Evolutionary conservation across 164 flowering plant genomes (phyloP).

Genomic region (Santalum album): DNA sequence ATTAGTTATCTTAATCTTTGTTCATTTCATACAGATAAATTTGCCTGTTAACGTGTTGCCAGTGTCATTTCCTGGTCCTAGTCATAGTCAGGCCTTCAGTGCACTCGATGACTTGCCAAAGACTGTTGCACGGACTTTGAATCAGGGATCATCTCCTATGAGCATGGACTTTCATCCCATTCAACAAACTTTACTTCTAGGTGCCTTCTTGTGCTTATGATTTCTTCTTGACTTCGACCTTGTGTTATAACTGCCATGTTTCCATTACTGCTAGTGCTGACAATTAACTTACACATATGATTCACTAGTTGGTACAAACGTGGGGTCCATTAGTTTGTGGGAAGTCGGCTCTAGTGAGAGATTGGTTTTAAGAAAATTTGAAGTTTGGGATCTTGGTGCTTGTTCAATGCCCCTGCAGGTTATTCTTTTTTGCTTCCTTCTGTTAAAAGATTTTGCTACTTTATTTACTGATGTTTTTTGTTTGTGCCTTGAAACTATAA

Average conservation of each 20-base stretch:
- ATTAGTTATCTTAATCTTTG: too few relatives aligned
- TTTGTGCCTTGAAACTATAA: not conserved
- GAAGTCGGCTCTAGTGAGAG: slow-evolving; percentile 63
- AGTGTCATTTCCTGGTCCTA: slow-evolving; percentile 51
- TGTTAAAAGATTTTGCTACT: not conserved
- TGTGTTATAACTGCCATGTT: not conserved
- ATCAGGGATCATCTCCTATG: slow-evolving; percentile 68
- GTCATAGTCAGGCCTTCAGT: slow-evolving; percentile 41
- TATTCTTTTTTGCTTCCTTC: too few relatives aligned
- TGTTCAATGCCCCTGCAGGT: slow-evolving; percentile 72
- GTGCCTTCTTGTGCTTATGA: slow-evolving; percentile 22
- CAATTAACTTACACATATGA: slow-evolving; percentile 8
- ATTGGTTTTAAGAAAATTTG: slow-evolving; percentile 48
- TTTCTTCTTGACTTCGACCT: not conserved
- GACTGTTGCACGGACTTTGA: slow-evolving; percentile 45
- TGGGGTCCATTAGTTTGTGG: slow-evolving; percentile 75
- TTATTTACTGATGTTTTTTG: not conserved
- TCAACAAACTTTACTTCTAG: slow-evolving; percentile 68
- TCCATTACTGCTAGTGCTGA: not conserved
- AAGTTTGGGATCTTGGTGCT: slow-evolving; percentile 69
- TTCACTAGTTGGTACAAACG: slow-evolving; percentile 82
- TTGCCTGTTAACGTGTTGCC: slow-evolving; percentile 71
- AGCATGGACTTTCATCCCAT: slow-evolving; percentile 96
- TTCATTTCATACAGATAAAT: slow-evolving; percentile 42
- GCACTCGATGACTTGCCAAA: slow-evolving; percentile 74